These are phyloP conservation scores for Rosa chinensis DNA, from an alignment of 306 rosid genomes.

Conservation along the genomic window DNA sequence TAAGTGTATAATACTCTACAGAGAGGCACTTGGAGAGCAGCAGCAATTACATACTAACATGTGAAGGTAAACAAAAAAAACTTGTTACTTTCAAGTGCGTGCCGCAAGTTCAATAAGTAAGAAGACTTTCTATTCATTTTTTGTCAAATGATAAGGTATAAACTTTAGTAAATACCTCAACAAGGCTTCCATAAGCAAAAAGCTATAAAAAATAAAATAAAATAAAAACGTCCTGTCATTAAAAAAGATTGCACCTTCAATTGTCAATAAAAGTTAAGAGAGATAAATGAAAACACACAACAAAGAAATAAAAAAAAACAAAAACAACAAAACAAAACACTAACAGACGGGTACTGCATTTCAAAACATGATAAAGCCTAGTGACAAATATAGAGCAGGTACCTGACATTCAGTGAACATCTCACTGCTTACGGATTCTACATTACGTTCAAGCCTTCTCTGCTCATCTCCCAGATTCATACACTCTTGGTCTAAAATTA, in stretches of 20 bases:
- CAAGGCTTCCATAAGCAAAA: background rate
- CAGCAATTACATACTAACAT: background rate
- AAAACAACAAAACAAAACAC: background rate
- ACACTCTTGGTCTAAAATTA: slow-evolving; percentile 63
- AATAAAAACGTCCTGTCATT: background rate
- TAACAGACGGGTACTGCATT: background rate
- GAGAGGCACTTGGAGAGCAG: background rate
- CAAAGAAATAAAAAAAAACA: background rate
- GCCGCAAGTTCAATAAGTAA: background rate
- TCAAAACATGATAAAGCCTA: background rate
- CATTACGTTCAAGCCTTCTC: slow-evolving; percentile 84
- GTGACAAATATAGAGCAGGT: slow-evolving; percentile 24
- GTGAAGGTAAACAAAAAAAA: background rate
- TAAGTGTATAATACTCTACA: background rate
- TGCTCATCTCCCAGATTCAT: slow-evolving; percentile 65
- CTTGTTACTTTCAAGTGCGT: background rate
- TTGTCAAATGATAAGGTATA: background rate
- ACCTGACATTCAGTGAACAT: slow-evolving; percentile 97
- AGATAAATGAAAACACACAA: background rate
- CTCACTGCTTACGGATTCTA: slow-evolving; percentile 83
- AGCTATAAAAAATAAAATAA: background rate
- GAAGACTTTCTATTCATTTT: background rate
- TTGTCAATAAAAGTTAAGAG: background rate
- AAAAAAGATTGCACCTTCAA: background rate
- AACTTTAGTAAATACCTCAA: background rate